Percentiles rank a stretch among this genome's conserved stretches.
Evolutionary conservation across 2,329 filamentous ascomycete species (phyloP).

Genomic region (Diaporthe ampelina): DNA sequence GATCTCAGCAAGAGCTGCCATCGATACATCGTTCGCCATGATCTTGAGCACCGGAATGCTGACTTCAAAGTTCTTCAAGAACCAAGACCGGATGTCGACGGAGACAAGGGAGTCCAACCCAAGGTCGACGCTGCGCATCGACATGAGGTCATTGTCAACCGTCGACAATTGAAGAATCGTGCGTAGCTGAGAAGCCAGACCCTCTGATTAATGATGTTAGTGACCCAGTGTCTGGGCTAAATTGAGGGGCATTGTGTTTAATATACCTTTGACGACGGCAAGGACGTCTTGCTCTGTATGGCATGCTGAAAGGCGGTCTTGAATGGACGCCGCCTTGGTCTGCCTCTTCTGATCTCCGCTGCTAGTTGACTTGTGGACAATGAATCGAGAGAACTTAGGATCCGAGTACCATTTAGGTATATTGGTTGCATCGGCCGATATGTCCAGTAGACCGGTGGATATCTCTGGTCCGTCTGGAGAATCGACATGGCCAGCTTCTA

Average conservation of each 20-base stretch:
- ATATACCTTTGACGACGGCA: not conserved
- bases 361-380: slow-evolving; percentile 32
- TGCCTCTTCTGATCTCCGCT: slow-evolving; percentile 2
- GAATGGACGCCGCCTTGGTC: slow-evolving; percentile 6
- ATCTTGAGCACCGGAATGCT: slow-evolving; percentile 61
- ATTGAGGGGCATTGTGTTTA: not conserved
- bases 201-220: not conserved
- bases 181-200: slow-evolving; percentile 15
- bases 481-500: slow-evolving; percentile 45
- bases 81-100: slow-evolving; percentile 59
- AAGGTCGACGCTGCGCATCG: slow-evolving; percentile 41
- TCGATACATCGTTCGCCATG: slow-evolving; percentile 35
- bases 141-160: slow-evolving; percentile 41
- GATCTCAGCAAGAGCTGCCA: not conserved
- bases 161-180: slow-evolving; percentile 29
- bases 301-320: slow-evolving; percentile 16
- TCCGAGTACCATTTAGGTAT: slow-evolving; percentile 41
- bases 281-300: slow-evolving; percentile 1
- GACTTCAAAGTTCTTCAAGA: slow-evolving; percentile 55
- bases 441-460: slow-evolving; percentile 36
- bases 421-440: slow-evolving; percentile 30
- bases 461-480: slow-evolving; percentile 43
- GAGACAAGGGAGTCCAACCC: slow-evolving; percentile 45
- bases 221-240: not conserved
- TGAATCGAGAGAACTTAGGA: slow-evolving; percentile 42